Evolutionary conservation across 164 flowering plant genomes (phyloP).

Genomic region (Paratinospora sagittata): DNA sequence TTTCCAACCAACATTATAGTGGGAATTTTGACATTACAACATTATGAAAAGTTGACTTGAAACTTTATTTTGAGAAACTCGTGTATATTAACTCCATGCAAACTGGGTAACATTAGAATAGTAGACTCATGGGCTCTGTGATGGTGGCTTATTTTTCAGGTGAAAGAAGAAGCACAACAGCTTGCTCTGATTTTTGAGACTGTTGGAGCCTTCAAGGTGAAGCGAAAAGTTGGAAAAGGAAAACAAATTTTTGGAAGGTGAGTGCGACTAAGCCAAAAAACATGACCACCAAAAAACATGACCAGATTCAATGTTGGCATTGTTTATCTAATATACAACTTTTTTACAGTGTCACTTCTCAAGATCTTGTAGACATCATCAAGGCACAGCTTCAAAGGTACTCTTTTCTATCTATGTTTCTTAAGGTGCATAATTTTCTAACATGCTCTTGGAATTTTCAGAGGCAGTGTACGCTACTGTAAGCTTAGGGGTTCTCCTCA

Average conservation of each 20-base stretch:
- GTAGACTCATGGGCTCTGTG: background rate
- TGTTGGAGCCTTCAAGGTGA: conserved; percentile 91
- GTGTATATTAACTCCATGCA: no score
- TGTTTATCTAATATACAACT: conserved; percentile 9
- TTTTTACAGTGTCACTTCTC: conserved; percentile 70
- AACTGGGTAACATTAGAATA: background rate
- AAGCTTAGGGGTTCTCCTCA: no score
- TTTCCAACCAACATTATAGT: background rate
- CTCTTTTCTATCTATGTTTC: background rate
- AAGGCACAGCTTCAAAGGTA: conserved; percentile 95
- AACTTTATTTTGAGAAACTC: background rate
- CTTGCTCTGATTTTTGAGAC: conserved; percentile 84
- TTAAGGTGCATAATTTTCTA: background rate
- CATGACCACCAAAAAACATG: no score
- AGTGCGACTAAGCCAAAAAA: conserved; percentile 20
- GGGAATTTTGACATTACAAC: background rate
- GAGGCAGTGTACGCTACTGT: no score
- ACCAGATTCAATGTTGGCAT: background rate
- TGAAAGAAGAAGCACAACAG: conserved; percentile 90
- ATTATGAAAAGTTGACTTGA: background rate
- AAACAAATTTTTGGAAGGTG: conserved; percentile 90
- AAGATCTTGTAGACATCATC: conserved; percentile 93
- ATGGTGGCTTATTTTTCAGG: conserved; percentile 36
- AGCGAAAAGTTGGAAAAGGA: conserved; percentile 88
- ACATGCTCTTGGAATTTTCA: no score